Evolutionary conservation across 306 rosid species (phyloP).

Genomic region (Ochetophila trinervis): DNA sequence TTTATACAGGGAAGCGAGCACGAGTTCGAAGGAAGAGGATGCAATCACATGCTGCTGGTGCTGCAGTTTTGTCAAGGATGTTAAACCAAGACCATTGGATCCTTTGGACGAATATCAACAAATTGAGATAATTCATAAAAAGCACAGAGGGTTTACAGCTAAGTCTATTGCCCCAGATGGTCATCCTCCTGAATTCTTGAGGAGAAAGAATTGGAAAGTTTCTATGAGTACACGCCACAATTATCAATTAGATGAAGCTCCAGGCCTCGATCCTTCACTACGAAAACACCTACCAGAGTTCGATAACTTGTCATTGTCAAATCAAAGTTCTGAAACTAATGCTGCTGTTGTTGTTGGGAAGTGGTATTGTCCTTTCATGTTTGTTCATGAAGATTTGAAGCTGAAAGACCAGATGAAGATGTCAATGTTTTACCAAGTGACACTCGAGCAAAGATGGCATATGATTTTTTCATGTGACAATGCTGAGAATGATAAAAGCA

Average conservation of each 20-base stretch:
- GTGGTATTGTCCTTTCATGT: slow-evolving; percentile 39
- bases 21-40: slow-evolving; percentile 24
- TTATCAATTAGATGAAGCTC: slow-evolving; percentile 30
- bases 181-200: slow-evolving; percentile 29
- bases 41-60: slow-evolving; percentile 6
- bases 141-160: slow-evolving; percentile 40
- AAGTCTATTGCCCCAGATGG: slow-evolving; percentile 35
- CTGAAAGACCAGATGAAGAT: slow-evolving; percentile 9
- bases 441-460: slow-evolving; percentile 42
- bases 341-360: slow-evolving; percentile 27
- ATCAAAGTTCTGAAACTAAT: background rate
- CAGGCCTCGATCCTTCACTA: slow-evolving; percentile 25
- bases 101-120: slow-evolving; percentile 29
- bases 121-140: slow-evolving; percentile 36
- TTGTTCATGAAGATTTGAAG: slow-evolving; percentile 21
- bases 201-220: slow-evolving; percentile 22
- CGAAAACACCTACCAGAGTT: slow-evolving; percentile 25
- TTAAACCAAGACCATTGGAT: slow-evolving; percentile 27
- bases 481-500: background rate
- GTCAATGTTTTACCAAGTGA: slow-evolving; percentile 28
- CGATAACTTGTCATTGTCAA: slow-evolving; percentile 4
- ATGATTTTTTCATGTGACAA: slow-evolving; percentile 20
- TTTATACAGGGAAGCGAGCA: slow-evolving; percentile 46
- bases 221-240: background rate
- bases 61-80: background rate